Percentiles rank a stretch among this genome's conserved stretches.
Evolutionary conservation across 495 filamentous ascomycete species (phyloP).

Genomic region (Neurospora sp.): DNA sequence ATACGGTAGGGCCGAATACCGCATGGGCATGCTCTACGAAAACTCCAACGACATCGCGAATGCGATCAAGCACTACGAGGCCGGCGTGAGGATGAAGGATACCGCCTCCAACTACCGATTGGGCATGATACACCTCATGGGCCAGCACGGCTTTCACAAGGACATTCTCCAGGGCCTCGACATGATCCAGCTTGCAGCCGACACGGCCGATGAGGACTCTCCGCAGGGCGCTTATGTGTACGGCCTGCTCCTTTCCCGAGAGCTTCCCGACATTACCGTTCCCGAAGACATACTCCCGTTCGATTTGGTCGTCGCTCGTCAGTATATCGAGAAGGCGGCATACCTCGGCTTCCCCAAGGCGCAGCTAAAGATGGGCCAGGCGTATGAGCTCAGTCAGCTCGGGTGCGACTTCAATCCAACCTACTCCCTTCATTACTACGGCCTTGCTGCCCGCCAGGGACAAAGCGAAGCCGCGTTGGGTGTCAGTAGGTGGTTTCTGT

Average conservation of each 20-base stretch:
- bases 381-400: constrained; percentile 87
- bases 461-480: constrained; percentile 91
- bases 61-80: constrained; percentile 79
- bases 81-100: constrained; percentile 66
- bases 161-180: constrained; percentile 71
- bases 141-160: constrained; percentile 80
- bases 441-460: constrained; percentile 76
- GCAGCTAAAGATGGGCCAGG: constrained; percentile 93
- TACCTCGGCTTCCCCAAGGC: constrained; percentile 96
- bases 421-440: constrained; percentile 90
- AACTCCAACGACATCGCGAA: constrained; percentile 83
- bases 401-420: constrained; percentile 92
- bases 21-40: constrained; percentile 97
- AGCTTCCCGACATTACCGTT: constrained; percentile 77
- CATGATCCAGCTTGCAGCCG: constrained; percentile 70
- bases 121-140: constrained; percentile 94
- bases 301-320: constrained; percentile 63
- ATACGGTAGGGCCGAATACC: constrained; percentile 90
- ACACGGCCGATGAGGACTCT: constrained; percentile 90
- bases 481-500: constrained; percentile 97
- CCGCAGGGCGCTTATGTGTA: constrained; percentile 96
- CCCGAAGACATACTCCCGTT: constrained; percentile 60
- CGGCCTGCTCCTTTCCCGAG: constrained; percentile 85
- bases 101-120: constrained; percentile 91
- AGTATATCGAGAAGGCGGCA: constrained; percentile 93